phyloP scores from a whole-genome alignment of 257 asterid species.

The Ophiorrhiza pumila region DNA sequence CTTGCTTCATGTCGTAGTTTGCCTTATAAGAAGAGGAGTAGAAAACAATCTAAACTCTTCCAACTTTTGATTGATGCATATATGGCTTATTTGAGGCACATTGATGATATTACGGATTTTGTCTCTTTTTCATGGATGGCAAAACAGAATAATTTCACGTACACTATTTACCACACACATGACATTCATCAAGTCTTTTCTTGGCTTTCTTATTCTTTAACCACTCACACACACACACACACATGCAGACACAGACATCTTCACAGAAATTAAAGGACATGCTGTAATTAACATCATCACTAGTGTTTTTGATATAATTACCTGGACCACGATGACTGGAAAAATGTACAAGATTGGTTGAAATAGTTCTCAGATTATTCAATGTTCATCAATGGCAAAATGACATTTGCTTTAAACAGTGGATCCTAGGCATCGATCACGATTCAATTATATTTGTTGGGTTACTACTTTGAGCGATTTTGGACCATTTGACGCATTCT shows the following conservation, averaged over 20 bases:
- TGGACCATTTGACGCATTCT: no score
- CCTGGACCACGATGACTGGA: background rate
- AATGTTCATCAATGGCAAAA: background rate
- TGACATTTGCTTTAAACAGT: background rate
- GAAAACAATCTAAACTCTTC: background rate
- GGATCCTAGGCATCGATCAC: background rate
- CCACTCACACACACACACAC: background rate
- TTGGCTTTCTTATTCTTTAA: no score
- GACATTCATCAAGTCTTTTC: no score
- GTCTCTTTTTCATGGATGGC: background rate
- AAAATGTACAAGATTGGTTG: background rate
- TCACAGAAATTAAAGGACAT: background rate
- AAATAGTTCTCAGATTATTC: background rate
- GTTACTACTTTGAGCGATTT: no score
- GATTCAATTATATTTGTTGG: background rate
- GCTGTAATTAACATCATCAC: background rate
- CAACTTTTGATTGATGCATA: background rate
- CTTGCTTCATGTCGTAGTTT: background rate
- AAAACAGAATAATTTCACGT: background rate
- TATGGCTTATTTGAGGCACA: background rate
- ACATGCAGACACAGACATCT: background rate
- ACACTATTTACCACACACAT: background rate
- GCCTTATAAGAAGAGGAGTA: background rate
- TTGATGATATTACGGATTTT: background rate
- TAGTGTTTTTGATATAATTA: background rate